Evolutionary conservation across 306 rosid species (phyloP), one percentile per base, ranked within the genome.

Genomic region (Vigna nakashimae): DNA sequence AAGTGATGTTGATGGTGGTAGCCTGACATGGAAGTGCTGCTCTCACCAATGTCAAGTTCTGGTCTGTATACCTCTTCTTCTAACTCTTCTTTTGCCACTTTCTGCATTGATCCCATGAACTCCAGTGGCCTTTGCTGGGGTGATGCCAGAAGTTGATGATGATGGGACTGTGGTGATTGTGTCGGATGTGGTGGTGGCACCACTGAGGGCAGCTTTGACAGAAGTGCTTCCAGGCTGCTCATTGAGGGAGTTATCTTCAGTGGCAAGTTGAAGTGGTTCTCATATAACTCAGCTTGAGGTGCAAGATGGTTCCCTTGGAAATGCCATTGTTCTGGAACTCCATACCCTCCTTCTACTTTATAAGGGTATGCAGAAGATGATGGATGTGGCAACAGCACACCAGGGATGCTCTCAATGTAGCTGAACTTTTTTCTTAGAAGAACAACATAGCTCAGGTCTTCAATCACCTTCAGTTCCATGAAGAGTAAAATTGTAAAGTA

Each of bases 321-420:
- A 65, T 89, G 91, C 97, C 95, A 90, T 69, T 85, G 85, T 7
- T 88, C 87, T 8, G 86, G 86, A 15, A 18, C 52, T 30, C 71
- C 75, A 32, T 86, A 86, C 0, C 85, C 90, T 32, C 57, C 73
- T 43, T 87, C 87, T 15, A 79, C 71, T 76, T 81, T 84, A 45
- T 74, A 81, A 3, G 92, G 90, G 81, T 80, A 85, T 51, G 91
- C 82, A 7, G 93, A 74, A 43, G 94, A 91, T 46, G 97, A 89
- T 26, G 99, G 99, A 67, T 96, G 99, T n/a, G 99, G 99, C 6
- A 96, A 80, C 10, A 96, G 90, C 36, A 92, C 99, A 0, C 99
- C 99, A 4, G 99, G 99, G 40, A 96, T 96, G 88, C 99, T 96
- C 79, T 90, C 99, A 3, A 96, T 92, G 89, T 92, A 96, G 87